Conservation (phyloP, 148 eudicot genomes). For the Rhododendron griersonianum region DNA sequence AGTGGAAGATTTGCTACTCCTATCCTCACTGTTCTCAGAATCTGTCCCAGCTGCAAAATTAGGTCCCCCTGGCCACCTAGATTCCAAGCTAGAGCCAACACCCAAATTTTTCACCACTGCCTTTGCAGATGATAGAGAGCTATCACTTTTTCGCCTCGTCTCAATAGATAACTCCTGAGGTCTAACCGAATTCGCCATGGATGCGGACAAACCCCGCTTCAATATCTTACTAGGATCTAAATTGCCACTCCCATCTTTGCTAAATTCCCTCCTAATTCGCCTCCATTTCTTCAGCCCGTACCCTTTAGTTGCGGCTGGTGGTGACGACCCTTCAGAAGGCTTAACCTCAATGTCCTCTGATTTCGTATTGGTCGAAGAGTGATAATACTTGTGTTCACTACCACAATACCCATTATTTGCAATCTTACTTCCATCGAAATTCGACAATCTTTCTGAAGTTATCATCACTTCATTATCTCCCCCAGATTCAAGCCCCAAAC, state of each 20-base stretch:
- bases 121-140: slow-evolving; percentile 60
- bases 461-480: slow-evolving; percentile 32
- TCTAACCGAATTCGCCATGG: slow-evolving; percentile 19
- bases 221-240: slow-evolving; percentile 29
- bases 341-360: slow-evolving; percentile 12
- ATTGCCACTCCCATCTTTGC: slow-evolving; percentile 31
- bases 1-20: slow-evolving; percentile 73
- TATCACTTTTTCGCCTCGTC: slow-evolving; percentile 33
- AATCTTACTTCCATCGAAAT: slow-evolving; percentile 13
- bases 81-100: slow-evolving; percentile 18
- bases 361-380: neutral
- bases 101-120: slow-evolving; percentile 33
- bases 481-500: slow-evolving; percentile 26
- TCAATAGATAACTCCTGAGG: slow-evolving; percentile 18
- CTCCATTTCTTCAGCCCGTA: slow-evolving; percentile 81
- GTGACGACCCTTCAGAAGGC: slow-evolving; percentile 8
- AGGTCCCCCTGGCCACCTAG: slow-evolving; percentile 22
- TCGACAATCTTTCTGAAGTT: slow-evolving; percentile 1
- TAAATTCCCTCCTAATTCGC: slow-evolving; percentile 48
- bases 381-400: slow-evolving; percentile 12
- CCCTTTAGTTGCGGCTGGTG: slow-evolving; percentile 42
- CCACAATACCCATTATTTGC: slow-evolving; percentile 34
- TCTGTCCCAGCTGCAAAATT: slow-evolving; percentile 38
- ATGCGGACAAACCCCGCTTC: slow-evolving; percentile 40
- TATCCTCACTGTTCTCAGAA: slow-evolving; percentile 69